Evolutionary conservation across 345 rosid species (phyloP), one percentile per base, ranked within the genome.

Genomic region (Pistacia vera): DNA sequence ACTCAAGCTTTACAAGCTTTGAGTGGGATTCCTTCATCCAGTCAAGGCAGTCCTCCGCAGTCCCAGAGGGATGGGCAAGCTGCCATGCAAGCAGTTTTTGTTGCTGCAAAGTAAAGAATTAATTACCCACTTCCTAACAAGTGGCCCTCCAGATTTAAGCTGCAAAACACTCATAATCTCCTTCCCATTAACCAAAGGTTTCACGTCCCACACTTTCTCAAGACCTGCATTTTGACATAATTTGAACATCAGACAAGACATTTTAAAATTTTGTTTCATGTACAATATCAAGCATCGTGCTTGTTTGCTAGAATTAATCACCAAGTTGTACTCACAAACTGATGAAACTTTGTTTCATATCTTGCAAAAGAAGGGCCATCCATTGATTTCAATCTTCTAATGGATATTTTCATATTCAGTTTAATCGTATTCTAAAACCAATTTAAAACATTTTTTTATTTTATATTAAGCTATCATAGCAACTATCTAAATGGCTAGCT

Each of bases 51-150:
- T 95, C 94, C 63, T 93, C 94, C 0, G 89, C 76, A 41, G 92
- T 86, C 36, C 94, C 92, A 5, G 82, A 69, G 10, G 95, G 94
- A 77, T 89, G 82, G 30, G 93, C 94, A 9, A 95, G 88, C 88
- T 95, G 97, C 98, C 98, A 95, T 56, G 89, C 90, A 8, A 90
- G 81, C 60, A 90, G 63, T 59, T 88, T 91, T 74, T 89, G 90
- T 88, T 95, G 97, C 98, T 95, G 97, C 81, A 67, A 79, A 63
- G 57, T 16, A 64, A 75, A 79, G 16, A 68, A 51, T n/a, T 4
- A 20, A 77, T 71, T 82, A 92, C 97, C 98, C 98, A 95, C 73
- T 91, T 97, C 71, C 85, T 87, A 79, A 95, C 92, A 79, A 88
- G 80, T 4, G 92, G 94, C 66, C 97, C 94, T 76, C 97, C 98